Evolutionary conservation across 352 stramenopile genomes (phyloP).

Genomic region (Globisporangium spiculum): DNA sequence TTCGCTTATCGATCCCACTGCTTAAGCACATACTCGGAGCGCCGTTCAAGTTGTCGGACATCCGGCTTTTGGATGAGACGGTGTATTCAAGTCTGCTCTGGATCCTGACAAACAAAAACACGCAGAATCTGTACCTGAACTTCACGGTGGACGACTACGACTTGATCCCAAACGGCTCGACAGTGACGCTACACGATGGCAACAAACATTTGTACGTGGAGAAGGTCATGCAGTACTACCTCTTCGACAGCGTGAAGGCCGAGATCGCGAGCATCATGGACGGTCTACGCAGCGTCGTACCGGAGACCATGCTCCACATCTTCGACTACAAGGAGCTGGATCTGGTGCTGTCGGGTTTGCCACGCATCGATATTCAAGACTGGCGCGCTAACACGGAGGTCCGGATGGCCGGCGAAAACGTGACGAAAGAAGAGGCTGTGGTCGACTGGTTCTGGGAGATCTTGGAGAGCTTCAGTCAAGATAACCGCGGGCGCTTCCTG

Average conservation of each 20-base stretch:
- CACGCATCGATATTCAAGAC: conserved; percentile 84
- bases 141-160: conserved; percentile 62
- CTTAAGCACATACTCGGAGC: conserved; percentile 68
- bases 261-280: conserved; percentile 84
- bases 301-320: conserved; percentile 92
- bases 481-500: conserved; percentile 61
- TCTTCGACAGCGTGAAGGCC: conserved; percentile 89
- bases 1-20: conserved; percentile 58
- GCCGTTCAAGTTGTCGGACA: conserved; percentile 52
- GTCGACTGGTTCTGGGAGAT: conserved; percentile 84
- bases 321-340: conserved; percentile 98
- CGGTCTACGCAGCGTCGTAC: conserved; percentile 95
- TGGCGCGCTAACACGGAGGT: conserved; percentile 80
- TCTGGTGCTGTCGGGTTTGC: conserved; percentile 68
- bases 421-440: conserved; percentile 34
- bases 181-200: conserved; percentile 85
- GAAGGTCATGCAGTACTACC: conserved; percentile 92
- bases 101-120: conserved; percentile 53
- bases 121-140: conserved; percentile 54
- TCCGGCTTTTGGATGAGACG: conserved; percentile 72
- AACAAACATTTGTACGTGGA: conserved; percentile 95
- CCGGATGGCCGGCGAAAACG: conserved; percentile 30
- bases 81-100: conserved; percentile 65
- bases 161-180: conserved; percentile 53
- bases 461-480: conserved; percentile 52